Base-by-base conservation (phyloP, 106 monocot genomes). In the Dendrobium nobile region DNA sequence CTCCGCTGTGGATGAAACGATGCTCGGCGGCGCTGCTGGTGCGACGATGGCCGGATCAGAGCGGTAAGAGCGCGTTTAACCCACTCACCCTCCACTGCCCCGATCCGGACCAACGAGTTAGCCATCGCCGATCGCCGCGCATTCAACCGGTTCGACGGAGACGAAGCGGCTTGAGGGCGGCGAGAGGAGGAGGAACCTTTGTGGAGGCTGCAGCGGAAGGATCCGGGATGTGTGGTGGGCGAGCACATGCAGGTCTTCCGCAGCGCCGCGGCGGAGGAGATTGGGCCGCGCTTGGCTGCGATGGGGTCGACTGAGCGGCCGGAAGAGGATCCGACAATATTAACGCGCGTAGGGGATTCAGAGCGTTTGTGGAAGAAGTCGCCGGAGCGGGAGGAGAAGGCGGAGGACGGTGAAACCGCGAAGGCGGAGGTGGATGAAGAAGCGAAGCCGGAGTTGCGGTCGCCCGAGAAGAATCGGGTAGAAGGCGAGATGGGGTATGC, bases 171-270 rank as follows among this genome's bases (percentile, higher is more conserved):
- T 40, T 33, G 9, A 2, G 73, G 79, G 79, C 83, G 86, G 65
- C 85, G 90, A 42, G 83, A 81, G 19, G 79, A 67, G 77, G 85
- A 87, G 0, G 84, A 79, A 17, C 80, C 84, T 79, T 88, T 88
- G 80, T 91, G 91, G 64, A 91, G 86, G 43, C 85, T 77, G 85
- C 91, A 91, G 1, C 91, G 88, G 82, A 86, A 91, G 27, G 91
- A 88, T 0, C 91, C 91, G 4, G 91, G 91, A n/a, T 91, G 91
- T 4, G 82, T 91, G 58, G 88, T 91, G 75, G 91, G 91, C 8
- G 91, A 88, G 81, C 91, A 91, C 84, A 88, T 82, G 78, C 91
- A 91, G 7, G 86, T 91, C 82, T 77, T 87, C 80, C 33, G 85
- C 85, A 4, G 80, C 80, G 9, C 84, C 80, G 54, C 64, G 40